phyloP scores from a whole-genome alignment of 2,329 filamentous ascomycete genomes.

The Arthroderma sp. region DNA sequence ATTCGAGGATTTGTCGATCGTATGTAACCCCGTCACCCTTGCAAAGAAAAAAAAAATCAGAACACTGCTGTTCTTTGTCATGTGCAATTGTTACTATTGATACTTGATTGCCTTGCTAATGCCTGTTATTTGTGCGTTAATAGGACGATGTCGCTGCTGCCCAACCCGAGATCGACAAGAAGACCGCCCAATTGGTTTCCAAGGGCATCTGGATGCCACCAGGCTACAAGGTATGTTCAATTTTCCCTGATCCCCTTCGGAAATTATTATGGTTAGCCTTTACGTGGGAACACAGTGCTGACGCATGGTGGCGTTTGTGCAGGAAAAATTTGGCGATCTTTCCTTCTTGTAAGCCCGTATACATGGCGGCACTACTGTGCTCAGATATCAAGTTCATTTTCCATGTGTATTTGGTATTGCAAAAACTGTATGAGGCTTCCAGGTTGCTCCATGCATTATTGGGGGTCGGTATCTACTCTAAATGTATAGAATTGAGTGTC shows the following conservation, averaged over 20 bases:
- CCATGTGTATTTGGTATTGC: conserved; percentile 4
- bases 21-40: conserved; percentile 42
- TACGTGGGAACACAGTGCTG: background rate
- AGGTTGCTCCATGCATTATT: background rate
- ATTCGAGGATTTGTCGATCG: conserved; percentile 94
- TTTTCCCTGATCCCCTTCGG: background rate
- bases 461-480: background rate
- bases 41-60: background rate
- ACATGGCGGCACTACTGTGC: background rate
- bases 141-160: conserved; percentile 91
- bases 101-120: conserved; percentile 4
- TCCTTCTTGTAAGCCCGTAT: conserved; percentile 62
- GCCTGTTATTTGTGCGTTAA: conserved; percentile 9
- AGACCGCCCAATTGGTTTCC: conserved; percentile 84
- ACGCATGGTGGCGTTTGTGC: conserved; percentile 12
- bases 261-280: background rate
- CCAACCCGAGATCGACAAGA: conserved; percentile 94
- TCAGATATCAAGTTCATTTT: background rate
- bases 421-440: background rate
- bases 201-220: conserved; percentile 98
- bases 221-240: conserved; percentile 81
- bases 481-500: conserved; percentile 10
- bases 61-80: background rate
- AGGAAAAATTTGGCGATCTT: conserved; percentile 99
- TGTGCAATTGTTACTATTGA: background rate